A percentile compares a stretch with the other conserved stretches of the same genome.
Conservation (phyloP, 108 stramenopile species). For the Mediolabrus comicus region DNA sequence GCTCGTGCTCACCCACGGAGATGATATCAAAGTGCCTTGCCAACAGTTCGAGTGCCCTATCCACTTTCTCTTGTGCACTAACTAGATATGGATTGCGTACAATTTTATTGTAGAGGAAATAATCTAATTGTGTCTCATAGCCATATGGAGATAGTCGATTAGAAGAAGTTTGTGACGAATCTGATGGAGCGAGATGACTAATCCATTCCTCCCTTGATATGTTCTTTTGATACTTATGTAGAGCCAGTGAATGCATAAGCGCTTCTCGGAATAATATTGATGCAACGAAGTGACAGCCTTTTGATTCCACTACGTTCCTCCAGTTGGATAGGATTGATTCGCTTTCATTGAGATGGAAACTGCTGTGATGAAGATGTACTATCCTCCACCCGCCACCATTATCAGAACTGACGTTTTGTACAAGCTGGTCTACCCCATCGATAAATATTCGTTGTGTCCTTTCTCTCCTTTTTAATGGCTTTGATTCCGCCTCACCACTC, state of each 20-base stretch:
- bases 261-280: not conserved
- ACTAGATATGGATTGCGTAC: not conserved
- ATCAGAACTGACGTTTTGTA: not conserved
- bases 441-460: not conserved
- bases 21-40: conserved; percentile 3
- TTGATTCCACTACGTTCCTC: not conserved
- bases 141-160: too few species aligned
- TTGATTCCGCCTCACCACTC: not conserved
- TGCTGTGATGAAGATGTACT: not conserved
- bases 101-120: not conserved
- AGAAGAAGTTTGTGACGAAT: too few species aligned
- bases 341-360: conserved; percentile 1
- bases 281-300: not conserved
- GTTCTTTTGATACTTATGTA: not conserved
- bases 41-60: not conserved
- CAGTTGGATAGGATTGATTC: not conserved
- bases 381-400: conserved; percentile 1
- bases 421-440: not conserved
- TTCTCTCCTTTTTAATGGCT: not conserved
- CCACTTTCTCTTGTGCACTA: not conserved
- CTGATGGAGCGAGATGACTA: too few species aligned
- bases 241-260: not conserved
- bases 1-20: not conserved
- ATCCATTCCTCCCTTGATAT: not conserved
- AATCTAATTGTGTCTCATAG: not conserved